Evolutionary conservation across 129 eudicot genomes (phyloP).

Genomic region (Centella asiatica): DNA sequence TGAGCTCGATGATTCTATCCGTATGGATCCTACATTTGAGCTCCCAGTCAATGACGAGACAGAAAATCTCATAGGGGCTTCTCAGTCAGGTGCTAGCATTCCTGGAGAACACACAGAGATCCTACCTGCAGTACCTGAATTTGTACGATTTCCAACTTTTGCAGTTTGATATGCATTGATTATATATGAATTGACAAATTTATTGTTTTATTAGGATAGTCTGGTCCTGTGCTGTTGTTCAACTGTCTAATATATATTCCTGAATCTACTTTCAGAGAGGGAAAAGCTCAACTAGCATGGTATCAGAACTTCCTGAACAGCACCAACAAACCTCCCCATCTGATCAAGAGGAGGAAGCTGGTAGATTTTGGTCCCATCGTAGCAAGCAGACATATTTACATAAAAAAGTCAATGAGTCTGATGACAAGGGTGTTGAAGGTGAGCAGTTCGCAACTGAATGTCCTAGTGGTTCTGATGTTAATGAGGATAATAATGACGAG

Average conservation of each 20-base stretch:
- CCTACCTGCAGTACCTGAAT: slow-evolving; percentile 23
- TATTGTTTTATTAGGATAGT: neutral
- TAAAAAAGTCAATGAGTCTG: slow-evolving; percentile 36
- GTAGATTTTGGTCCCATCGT: slow-evolving; percentile 27
- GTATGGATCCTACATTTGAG: slow-evolving; percentile 28
- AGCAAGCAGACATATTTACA: slow-evolving; percentile 16
- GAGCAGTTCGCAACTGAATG: slow-evolving; percentile 15
- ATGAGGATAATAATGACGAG: slow-evolving; percentile 25
- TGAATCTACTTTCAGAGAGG: slow-evolving; percentile 3
- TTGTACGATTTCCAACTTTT: slow-evolving; percentile 16
- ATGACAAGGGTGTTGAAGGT: slow-evolving; percentile 25
- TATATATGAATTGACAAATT: neutral
- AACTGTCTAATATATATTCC: neutral
- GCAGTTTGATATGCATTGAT: slow-evolving; percentile 1
- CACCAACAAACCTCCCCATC: slow-evolving; percentile 19
- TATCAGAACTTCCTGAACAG: slow-evolving; percentile 16
- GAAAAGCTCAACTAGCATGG: neutral
- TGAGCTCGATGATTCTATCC: slow-evolving; percentile 24
- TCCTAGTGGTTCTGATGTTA: slow-evolving; percentile 12
- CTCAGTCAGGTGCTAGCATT: slow-evolving; percentile 23
- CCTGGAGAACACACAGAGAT: slow-evolving; percentile 18
- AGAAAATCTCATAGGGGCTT: slow-evolving; percentile 17
- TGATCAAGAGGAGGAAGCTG: slow-evolving; percentile 24
- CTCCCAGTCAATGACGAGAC: slow-evolving; percentile 30
- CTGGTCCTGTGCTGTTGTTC: neutral